These are phyloP conservation scores for Cladosporium austrohemisphaericum DNA, from an alignment of 2,329 filamentous ascomycete species.

Conservation along the genomic window DNA sequence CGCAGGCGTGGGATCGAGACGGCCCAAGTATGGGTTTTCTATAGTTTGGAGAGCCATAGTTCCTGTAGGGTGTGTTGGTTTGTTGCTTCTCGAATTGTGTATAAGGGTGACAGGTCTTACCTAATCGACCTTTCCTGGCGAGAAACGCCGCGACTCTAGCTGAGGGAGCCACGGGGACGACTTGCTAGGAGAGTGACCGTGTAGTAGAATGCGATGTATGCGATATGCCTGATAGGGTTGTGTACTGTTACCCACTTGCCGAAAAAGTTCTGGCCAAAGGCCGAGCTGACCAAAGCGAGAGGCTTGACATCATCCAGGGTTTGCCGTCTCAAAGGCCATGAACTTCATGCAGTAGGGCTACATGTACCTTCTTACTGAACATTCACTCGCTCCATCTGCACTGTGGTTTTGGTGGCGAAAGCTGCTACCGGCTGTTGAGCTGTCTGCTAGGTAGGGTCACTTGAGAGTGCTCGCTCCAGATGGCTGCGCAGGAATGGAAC, in stretches of 20 bases:
- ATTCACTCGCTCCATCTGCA: no score
- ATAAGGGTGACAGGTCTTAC: conserved; percentile 25
- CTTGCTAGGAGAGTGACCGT: background rate
- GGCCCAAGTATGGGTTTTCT: conserved; percentile 4
- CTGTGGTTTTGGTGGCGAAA: no score
- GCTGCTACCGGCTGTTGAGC: no score
- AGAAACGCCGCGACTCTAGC: conserved; percentile 51
- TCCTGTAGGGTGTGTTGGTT: background rate
- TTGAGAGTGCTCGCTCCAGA: background rate
- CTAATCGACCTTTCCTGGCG: conserved; percentile 44
- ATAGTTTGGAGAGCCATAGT: conserved; percentile 12
- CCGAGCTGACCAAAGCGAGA: background rate
- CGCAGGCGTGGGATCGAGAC: conserved; percentile 8
- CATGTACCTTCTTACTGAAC: no score
- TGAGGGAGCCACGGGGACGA: conserved; percentile 46
- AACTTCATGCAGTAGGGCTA: no score
- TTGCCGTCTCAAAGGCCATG: no score
- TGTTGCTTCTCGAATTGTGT: background rate
- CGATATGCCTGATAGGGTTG: background rate
- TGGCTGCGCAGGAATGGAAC: conserved; percentile 11
- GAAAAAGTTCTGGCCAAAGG: conserved; percentile 3
- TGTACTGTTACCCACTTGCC: background rate
- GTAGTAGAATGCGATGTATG: background rate
- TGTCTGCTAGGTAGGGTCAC: background rate
- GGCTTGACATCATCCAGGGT: conserved; percentile 1